phyloP scores from a whole-genome alignment of 2,329 filamentous ascomycete species.

The Penicillium corylophilum region DNA sequence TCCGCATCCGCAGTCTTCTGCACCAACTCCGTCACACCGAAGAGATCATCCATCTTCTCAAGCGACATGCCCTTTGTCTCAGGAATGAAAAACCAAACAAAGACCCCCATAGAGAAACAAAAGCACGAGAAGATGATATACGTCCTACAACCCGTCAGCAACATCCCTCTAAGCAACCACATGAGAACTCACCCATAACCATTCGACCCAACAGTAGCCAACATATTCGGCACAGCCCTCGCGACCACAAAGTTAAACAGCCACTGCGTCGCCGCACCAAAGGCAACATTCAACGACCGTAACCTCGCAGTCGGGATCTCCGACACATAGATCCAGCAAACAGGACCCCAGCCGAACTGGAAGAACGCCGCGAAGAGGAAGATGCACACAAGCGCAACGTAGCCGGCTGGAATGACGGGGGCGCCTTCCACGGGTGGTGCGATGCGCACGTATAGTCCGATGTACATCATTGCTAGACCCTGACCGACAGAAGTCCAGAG shows the following conservation, averaged over 20 bases:
- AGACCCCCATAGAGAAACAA: slow-evolving; percentile 64
- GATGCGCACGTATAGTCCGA: slow-evolving; percentile 64
- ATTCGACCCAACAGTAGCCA: slow-evolving; percentile 53
- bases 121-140: slow-evolving; percentile 70
- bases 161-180: slow-evolving; percentile 24
- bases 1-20: slow-evolving; percentile 23
- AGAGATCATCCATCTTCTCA: slow-evolving; percentile 67
- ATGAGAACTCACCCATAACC: slow-evolving; percentile 47
- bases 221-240: slow-evolving; percentile 66
- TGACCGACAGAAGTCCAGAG: slow-evolving; percentile 65
- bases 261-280: slow-evolving; percentile 70
- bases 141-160: slow-evolving; percentile 51
- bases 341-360: slow-evolving; percentile 69
- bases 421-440: slow-evolving; percentile 50
- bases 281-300: slow-evolving; percentile 65
- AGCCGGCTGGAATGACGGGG: slow-evolving; percentile 63
- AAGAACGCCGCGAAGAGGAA: slow-evolving; percentile 71
- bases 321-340: slow-evolving; percentile 70
- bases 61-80: slow-evolving; percentile 68
- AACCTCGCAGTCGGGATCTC: slow-evolving; percentile 69
- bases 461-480: slow-evolving; percentile 64
- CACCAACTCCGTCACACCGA: slow-evolving; percentile 56
- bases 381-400: slow-evolving; percentile 68
- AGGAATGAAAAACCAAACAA: slow-evolving; percentile 67
- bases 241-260: slow-evolving; percentile 74